Evolutionary conservation across 345 rosid genomes (phyloP), one percentile per base, ranked within the genome.

Genomic region (Capsella bursapastoris): DNA sequence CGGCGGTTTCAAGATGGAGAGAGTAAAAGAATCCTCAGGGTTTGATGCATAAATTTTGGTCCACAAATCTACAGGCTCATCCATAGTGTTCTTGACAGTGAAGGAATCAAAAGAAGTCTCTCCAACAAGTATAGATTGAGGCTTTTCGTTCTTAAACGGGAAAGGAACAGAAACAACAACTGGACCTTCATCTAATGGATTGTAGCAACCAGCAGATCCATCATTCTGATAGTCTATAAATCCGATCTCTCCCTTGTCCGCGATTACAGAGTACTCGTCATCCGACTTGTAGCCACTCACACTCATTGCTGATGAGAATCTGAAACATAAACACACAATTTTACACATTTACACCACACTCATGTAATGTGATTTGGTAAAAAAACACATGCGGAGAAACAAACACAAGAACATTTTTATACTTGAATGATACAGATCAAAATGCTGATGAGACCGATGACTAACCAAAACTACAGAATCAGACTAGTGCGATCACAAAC

Each of bases 1-100:
- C 0, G 88, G 88, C 11, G 98, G 98, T 64, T 90, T 80, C 85
- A 83, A 75, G 66, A 91, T 50, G 25, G 98, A 94, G 32, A 94
- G 86, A 0, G 79, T 78, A 64, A 90, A 94, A 1, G 93, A 81
- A 44, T 78, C 74, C 50, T 75, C 76, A 58, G 93, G 96, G 50
- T 74, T 85, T 1, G 94, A 88, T 18, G 88, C 86, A 69, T 78
- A 92, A 28, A 92, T 87, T 56, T 78, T 82, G 10, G 82, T 78
- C 98, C 94, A 92, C 29, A 88, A 44, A 8, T 92, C 96, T 4
- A 88, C 61, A 6, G 92, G 73, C 5, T 90, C 90, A 5, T 57
- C 43, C 7, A 58, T 80, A 41, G 83, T 88, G 87, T 92, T 92
- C 74, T 57, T 75, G 70, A 90, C 66, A 1, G 83, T 86, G 59